Conservation (phyloP, 2,329 filamentous ascomycete species). For the Madurella mycetomatis region DNA sequence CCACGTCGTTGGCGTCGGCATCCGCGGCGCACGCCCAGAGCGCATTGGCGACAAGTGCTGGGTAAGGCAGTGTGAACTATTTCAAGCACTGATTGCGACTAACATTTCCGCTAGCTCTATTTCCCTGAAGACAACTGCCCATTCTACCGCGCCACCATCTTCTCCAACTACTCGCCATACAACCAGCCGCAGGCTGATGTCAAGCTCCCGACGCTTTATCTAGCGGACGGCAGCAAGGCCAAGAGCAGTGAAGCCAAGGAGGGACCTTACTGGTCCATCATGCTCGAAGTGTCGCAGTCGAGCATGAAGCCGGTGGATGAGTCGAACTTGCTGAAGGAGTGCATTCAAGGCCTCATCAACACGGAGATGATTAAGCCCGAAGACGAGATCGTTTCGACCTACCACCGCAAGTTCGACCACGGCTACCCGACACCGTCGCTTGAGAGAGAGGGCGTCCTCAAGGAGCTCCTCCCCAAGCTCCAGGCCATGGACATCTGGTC, state of each 20-base stretch:
- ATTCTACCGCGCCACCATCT: conserved; percentile 99
- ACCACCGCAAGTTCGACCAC: conserved; percentile 97
- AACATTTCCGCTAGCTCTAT: conserved; percentile 61
- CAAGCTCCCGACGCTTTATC: conserved; percentile 82
- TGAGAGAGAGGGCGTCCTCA: conserved; percentile 92
- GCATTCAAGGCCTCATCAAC: conserved; percentile 94
- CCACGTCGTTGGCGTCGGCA: conserved; percentile 93
- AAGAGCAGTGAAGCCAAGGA: conserved; percentile 67
- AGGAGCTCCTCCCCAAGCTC: conserved; percentile 86
- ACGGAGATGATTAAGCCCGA: conserved; percentile 89
- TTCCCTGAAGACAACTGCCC: conserved; percentile 98
- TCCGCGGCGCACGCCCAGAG: conserved; percentile 86
- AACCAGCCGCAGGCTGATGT: conserved; percentile 83
- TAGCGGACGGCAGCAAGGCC: conserved; percentile 81
- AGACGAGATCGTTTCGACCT: conserved; percentile 96
- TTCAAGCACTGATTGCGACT: conserved; percentile 13
- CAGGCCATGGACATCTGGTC: conserved; percentile 90
- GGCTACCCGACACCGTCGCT: conserved; percentile 94
- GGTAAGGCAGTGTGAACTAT: conserved; percentile 45
- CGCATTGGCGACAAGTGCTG: conserved; percentile 99
- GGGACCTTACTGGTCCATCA: conserved; percentile 99
- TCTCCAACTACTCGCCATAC: conserved; percentile 99
- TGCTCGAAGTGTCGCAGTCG: conserved; percentile 97
- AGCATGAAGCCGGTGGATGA: conserved; percentile 90
- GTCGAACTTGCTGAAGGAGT: conserved; percentile 79